These are phyloP conservation scores for Rosa chinensis DNA, from an alignment of 306 rosid species.

Conservation along the genomic window DNA sequence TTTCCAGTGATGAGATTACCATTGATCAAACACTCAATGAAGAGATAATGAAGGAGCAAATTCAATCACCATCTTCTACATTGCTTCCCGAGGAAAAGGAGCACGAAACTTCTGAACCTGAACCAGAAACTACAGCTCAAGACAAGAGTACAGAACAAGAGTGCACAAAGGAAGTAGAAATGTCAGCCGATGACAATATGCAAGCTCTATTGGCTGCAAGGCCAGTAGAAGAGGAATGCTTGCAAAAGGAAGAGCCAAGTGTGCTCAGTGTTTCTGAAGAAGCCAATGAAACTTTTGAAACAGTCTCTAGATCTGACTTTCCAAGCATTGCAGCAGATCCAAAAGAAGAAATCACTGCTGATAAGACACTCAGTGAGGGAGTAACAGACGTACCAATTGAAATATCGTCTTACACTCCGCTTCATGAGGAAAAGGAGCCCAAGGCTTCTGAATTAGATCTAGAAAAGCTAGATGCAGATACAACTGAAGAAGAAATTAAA, in stretches of 20 bases:
- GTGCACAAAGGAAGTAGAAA: constrained; percentile 9
- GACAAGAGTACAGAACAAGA: constrained; percentile 17
- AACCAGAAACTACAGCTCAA: constrained; percentile 1
- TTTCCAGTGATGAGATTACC: background rate
- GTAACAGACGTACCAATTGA: constrained; percentile 13
- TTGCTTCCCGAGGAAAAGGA: constrained; percentile 13
- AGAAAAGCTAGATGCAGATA: constrained; percentile 20
- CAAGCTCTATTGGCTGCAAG: background rate
- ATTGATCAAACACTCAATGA: background rate
- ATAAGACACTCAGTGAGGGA: constrained; percentile 15
- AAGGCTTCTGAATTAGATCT: constrained; percentile 5
- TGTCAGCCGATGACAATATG: background rate
- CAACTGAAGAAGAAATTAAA: constrained; percentile 18
- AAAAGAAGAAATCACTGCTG: constrained; percentile 13
- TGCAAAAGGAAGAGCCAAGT: constrained; percentile 11
- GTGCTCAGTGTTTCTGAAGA: constrained; percentile 18
- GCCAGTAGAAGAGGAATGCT: constrained; percentile 21
- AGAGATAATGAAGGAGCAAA: constrained; percentile 8
- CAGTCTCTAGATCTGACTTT: background rate
- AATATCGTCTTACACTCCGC: background rate
- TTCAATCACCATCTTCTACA: constrained; percentile 14
- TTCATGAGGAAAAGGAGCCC: constrained; percentile 9
- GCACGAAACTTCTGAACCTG: constrained; percentile 4
- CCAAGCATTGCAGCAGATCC: constrained; percentile 1
- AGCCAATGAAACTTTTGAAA: constrained; percentile 13